Conservation (phyloP, 2,329 filamentous ascomycete genomes). For the Aspergillus fumigatiaffinis region DNA sequence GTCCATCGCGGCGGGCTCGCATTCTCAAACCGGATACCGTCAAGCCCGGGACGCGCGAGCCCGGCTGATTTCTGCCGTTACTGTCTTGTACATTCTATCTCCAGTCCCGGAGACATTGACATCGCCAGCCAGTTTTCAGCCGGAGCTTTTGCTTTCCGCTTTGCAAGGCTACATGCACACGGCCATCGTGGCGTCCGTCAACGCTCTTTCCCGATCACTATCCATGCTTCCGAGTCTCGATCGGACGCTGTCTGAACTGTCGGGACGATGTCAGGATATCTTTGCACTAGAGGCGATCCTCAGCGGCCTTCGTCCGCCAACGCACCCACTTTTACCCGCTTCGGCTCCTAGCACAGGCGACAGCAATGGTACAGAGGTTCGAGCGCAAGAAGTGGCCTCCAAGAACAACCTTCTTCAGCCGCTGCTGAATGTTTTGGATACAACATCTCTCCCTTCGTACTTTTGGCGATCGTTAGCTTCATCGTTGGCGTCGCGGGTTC, state of each 20-base stretch:
- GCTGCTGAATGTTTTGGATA: constrained; percentile 75
- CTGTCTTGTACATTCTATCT: constrained; percentile 77
- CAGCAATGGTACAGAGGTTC: constrained; percentile 9
- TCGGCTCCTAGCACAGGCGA: constrained; percentile 29
- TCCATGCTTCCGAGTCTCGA: constrained; percentile 78
- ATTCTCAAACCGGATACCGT: constrained; percentile 48
- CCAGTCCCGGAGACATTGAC: constrained; percentile 54
- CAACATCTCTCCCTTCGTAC: constrained; percentile 78
- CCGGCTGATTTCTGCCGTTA: constrained; percentile 68
- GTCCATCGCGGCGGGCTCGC: constrained; percentile 40
- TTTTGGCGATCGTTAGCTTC: constrained; percentile 91
- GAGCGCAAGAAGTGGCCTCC: background rate
- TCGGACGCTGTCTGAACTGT: constrained; percentile 74
- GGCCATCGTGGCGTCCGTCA: constrained; percentile 72
- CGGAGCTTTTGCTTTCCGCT: constrained; percentile 68
- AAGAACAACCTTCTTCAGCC: constrained; percentile 62
- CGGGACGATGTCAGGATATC: constrained; percentile 81
- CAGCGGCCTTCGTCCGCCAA: constrained; percentile 61
- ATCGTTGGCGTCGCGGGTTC: constrained; percentile 69
- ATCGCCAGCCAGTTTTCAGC: constrained; percentile 50
- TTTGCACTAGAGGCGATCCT: constrained; percentile 82
- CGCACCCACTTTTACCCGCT: constrained; percentile 59
- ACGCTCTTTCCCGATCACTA: constrained; percentile 69
- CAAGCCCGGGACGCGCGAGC: constrained; percentile 71
- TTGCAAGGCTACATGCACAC: constrained; percentile 80